These are phyloP conservation scores for Ambrosia trifida DNA, from an alignment of 129 eudicot genomes.

Conservation along the genomic window DNA sequence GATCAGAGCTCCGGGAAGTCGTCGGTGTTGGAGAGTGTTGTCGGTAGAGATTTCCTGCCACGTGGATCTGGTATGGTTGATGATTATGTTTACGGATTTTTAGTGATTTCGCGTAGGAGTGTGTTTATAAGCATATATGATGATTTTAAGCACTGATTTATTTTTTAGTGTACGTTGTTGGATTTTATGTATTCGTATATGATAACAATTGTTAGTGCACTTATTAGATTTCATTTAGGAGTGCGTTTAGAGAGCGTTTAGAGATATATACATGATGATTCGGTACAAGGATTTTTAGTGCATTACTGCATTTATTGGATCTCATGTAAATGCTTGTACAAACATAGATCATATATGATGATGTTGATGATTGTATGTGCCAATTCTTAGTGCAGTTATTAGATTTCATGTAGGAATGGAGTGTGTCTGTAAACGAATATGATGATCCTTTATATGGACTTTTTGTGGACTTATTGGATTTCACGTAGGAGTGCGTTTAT, in stretches of 20 bases:
- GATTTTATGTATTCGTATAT: no score
- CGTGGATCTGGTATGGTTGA: slow-evolving; percentile 86
- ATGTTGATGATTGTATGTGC: background rate
- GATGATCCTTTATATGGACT: no score
- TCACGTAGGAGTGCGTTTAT: no score
- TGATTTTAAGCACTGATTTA: no score
- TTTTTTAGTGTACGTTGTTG: no score
- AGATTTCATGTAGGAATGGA: slow-evolving; percentile 5
- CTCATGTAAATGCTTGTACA: no score
- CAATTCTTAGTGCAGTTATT: slow-evolving; percentile 1
- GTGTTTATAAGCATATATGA: background rate
- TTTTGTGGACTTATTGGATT: no score
- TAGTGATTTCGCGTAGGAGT: slow-evolving; percentile 1
- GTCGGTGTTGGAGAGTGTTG: slow-evolving; percentile 91
- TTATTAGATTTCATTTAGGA: no score
- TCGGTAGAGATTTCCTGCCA: slow-evolving; percentile 97
- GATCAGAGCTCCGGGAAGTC: slow-evolving; percentile 94
- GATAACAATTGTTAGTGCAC: no score
- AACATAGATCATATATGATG: background rate
- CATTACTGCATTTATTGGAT: background rate
- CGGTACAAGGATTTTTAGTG: background rate
- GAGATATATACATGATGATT: background rate
- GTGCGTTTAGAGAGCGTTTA: no score
- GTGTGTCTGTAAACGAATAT: background rate
- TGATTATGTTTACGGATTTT: background rate